Conservation (phyloP, 805 yeast genomes). For the Candida ponderosae region DNA sequence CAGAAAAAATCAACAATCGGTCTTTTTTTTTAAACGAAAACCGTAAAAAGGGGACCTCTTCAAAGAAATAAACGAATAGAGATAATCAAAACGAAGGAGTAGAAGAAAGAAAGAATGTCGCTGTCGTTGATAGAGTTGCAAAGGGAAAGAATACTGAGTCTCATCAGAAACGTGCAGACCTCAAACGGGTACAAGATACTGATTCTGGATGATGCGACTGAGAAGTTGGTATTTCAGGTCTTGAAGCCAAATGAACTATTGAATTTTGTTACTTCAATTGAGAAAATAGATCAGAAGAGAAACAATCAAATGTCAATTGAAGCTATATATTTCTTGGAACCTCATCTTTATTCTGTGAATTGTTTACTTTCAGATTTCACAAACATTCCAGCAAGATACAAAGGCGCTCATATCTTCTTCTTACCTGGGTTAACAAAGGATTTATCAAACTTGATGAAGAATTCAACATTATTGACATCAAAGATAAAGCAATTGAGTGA, state of each 20-base stretch:
- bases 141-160: constrained; percentile 19
- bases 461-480: constrained; percentile 21
- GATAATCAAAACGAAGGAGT: no score
- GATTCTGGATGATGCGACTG: constrained; percentile 51
- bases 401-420: constrained; percentile 64
- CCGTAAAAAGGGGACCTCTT: no score
- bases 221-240: constrained; percentile 36
- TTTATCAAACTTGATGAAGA: constrained; percentile 20
- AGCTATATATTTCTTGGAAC: constrained; percentile 75
- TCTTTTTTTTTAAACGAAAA: no score
- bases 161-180: constrained; percentile 34
- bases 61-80: no score
- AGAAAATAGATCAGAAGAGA: constrained; percentile 53
- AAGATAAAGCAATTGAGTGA: constrained; percentile 26
- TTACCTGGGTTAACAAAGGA: constrained; percentile 46
- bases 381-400: constrained; percentile 62
- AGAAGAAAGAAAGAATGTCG: neutral
- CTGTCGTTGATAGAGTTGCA: neutral
- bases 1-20: no score
- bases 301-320: constrained; percentile 58
- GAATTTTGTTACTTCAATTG: constrained; percentile 54
- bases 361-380: constrained; percentile 74
- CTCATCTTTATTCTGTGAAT: constrained; percentile 56
- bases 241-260: constrained; percentile 42
- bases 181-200: constrained; percentile 38